Base-by-base conservation (phyloP, 768 basidiomycete genomes). In the Lentinula boryana region DNA sequence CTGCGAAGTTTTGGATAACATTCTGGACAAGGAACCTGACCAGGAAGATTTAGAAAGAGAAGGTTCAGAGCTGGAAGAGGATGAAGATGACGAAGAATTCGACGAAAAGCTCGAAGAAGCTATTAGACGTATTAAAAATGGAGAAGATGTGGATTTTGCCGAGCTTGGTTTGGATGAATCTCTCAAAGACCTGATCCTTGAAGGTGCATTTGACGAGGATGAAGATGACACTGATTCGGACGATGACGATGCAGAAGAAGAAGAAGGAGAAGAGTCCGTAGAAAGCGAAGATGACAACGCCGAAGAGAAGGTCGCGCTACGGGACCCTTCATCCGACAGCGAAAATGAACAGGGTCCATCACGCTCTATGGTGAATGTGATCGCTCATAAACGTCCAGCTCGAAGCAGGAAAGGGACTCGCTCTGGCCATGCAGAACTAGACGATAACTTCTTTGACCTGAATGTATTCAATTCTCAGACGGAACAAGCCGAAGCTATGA, bases 381-480 rank as follows among this genome's bases (percentile, higher is more conserved):
- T 36, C 1, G 63, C 61, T 35, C 62, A 67, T 33, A 66, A 69
- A 53, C 67, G 63, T 50, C 58, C 59, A n/a, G 63, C 62, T 61
- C 65, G 60, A 67, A 66, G 23, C 66, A 68, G 16, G 67, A 65
- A 52, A 64, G 69, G 56, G 63, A 66, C 51, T 57, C 64, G 63
- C 63, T 61, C 51, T 69, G 65, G 65, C 69, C 68, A 57, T 67
- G 67, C 71, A 44, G 80, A 80, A 46, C 81, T 98, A 32, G 88
- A 98, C 71, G 96, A 98, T 69, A 85, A 80, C 13, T 98, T 98
- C 76, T 98, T 98, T 74, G 82, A 89, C 63, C 80, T 99, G 51
- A 84, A 84, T 32, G 79, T 84, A 18, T 99, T 99, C 78, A 97
- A 98, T 67, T 80, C 86, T 2, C 86, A 94, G 70, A 88, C 88